Evolutionary conservation across 2,329 filamentous ascomycete species (phyloP).

Genomic region (Colletotrichum sansevieriae): DNA sequence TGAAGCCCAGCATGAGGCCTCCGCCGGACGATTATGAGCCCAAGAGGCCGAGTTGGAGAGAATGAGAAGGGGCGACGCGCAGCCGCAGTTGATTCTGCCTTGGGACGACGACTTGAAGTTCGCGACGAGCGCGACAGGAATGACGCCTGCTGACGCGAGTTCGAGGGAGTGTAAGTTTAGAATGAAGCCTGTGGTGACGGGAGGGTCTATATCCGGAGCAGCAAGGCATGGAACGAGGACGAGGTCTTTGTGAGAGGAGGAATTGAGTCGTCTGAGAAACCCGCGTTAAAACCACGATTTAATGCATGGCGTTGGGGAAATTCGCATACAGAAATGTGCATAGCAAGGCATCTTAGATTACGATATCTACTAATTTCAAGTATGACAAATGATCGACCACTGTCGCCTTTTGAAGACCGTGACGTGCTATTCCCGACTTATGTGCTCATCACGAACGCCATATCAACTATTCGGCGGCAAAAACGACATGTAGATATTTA

Average conservation of each 20-base stretch:
- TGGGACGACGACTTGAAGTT: constrained; percentile 40
- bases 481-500: too few species aligned
- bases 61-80: constrained; percentile 43
- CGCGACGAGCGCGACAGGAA: constrained; percentile 34
- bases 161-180: constrained; percentile 34
- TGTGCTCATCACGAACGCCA: too few species aligned
- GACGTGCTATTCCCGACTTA: too few species aligned
- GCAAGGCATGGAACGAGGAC: neutral
- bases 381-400: too few species aligned
- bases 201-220: constrained; percentile 4
- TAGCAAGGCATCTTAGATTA: neutral
- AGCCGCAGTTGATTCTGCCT: constrained; percentile 44
- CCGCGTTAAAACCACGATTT: neutral
- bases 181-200: neutral
- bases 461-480: too few species aligned
- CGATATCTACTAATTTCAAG: neutral
- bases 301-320: constrained; percentile 20
- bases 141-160: constrained; percentile 35
- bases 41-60: constrained; percentile 44
- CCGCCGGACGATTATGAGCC: constrained; percentile 43
- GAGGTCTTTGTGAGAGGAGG: constrained; percentile 6
- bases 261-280: neutral
- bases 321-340: neutral
- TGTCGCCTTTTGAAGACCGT: too few species aligned
- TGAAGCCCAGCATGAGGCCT: constrained; percentile 36